Conservation (phyloP, 2,329 filamentous ascomycete genomes). For the Claviceps digitariae region DNA sequence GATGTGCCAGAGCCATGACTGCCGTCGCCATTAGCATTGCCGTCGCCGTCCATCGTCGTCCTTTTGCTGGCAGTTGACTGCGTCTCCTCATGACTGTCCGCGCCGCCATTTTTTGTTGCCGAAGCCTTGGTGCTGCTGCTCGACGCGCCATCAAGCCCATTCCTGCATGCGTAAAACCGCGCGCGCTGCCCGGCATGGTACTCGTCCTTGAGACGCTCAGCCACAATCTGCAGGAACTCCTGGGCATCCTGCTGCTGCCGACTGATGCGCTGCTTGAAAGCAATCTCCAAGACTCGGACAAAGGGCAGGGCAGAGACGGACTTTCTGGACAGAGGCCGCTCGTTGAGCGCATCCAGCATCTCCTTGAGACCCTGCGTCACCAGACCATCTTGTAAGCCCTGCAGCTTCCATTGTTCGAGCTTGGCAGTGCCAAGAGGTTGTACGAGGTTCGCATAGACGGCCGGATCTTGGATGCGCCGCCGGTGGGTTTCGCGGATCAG, state of each 20-base stretch:
- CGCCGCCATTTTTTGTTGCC: not conserved
- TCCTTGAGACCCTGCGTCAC: conserved; percentile 84
- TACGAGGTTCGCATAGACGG: conserved; percentile 56
- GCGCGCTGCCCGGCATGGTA: conserved; percentile 76
- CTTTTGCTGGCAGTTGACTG: not conserved
- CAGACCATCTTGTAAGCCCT: conserved; percentile 62
- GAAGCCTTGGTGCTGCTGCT: not conserved
- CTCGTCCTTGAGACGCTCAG: conserved; percentile 85
- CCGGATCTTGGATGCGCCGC: conserved; percentile 62
- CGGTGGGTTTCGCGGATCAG: conserved; percentile 84
- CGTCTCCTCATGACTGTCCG: conserved; percentile 7
- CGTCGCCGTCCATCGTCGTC: not conserved
- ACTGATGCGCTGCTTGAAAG: conserved; percentile 83
- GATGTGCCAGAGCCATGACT: not conserved
- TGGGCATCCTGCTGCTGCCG: conserved; percentile 95
- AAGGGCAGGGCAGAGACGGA: conserved; percentile 82
- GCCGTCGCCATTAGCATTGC: not conserved
- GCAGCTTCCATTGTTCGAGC: conserved; percentile 46
- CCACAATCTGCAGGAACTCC: conserved; percentile 89
- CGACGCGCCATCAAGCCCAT: conserved; percentile 11
- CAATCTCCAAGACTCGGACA: conserved; percentile 67
- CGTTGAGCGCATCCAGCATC: conserved; percentile 83
- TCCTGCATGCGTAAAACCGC: conserved; percentile 39
- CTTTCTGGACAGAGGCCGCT: conserved; percentile 86
- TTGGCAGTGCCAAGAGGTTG: conserved; percentile 27